Base-by-base conservation (phyloP, 108 stramenopile species). In the Stephanodiscus triporus region DNA sequence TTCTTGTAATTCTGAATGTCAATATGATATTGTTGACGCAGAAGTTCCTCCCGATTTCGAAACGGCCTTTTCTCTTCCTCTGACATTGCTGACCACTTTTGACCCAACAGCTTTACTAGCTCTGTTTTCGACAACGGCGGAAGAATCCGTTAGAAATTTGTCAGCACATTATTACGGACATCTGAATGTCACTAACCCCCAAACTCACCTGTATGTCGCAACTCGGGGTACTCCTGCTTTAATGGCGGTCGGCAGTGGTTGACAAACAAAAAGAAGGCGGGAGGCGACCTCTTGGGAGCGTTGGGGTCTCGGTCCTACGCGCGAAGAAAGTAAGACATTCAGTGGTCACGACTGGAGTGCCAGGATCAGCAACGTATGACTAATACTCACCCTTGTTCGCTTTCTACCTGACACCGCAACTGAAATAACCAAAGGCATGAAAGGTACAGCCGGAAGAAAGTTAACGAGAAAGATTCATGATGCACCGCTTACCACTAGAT, bases 251-350 rank as follows among this genome's bases (percentile, higher is more conserved):
- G 79, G 36, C 63, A 63, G 19, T 72, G 58, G 20, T 77, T 73
- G 26, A 71, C 70, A 53, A 74, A 88, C 14, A 78, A 57, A 16
- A 88, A 72, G 60, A 88, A 87, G 22, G 87, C 87, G 17, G 87
- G 85, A 8, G 80, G 80, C 14, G 84, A 72, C n/a, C 84, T 58
- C 64, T 83, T 87, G 1, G 87, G 87, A 49, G 87, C 84, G n/a
- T 43, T 60, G 30, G 84, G 82, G 51, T 85, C 83, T 17, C 49
- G 53, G 14, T 59, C 58, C 58, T 59, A 22, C 30, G 8, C 13
- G n/a, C 11, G 58, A 19, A 59, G 30, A 17, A 36, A 59, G 2
- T 37, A 36, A 5, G 34, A 26, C 24, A 54, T 34, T 58, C 14
- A 59, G 30, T 13, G 27, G 13, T n/a, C 30, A 36, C 27, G 37